Base-by-base conservation (phyloP, 306 rosid species). In the Cucurbita moschata region DNA sequence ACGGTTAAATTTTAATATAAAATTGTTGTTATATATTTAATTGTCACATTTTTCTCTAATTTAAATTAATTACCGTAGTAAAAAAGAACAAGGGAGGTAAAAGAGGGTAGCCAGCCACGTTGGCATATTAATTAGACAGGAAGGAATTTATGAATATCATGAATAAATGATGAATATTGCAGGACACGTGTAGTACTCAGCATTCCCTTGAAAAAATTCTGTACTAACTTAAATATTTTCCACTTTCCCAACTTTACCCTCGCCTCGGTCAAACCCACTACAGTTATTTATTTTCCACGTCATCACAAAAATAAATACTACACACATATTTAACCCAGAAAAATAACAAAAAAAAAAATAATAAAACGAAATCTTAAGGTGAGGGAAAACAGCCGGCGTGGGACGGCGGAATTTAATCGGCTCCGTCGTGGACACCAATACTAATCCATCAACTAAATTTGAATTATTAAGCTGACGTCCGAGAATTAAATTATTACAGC, bases 341-440 rank as follows among this genome's bases (percentile, higher is more conserved):
- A 47, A 10, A 47, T 5, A 10, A 10, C 35, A 30, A 30, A 4
- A 30, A 30, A 30, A 30, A 30, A 30, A 30, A 10, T 0, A 21
- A 6, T 5, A 3, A 44, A 5, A 44, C 0, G 16, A 23, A 44
- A 43, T 67, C 3, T 42, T 12, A 5, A 3, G 30, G 30, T 26
- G 30, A 2, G 30, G 30, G 30, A 26, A 43, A 21, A 19, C 54
- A 30, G n/a, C 73, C 73, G 56, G 71, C 52, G 37, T 18, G 40
- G 73, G 56, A 46, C 73, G 73, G 73, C 56, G 73, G 56, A 26
- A 46, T 11, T 23, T 1, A 46, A 44, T 19, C 56, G 42, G 56
- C 56, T 67, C 56, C 73, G 56, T 67, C 73, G 73, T 67, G 73
- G 56, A 67, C 55, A 23, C 73, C 73, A 67, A 67, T 67, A 46